Base-by-base conservation (phyloP, 768 basidiomycete genomes). In the Leccinellum luteum region DNA sequence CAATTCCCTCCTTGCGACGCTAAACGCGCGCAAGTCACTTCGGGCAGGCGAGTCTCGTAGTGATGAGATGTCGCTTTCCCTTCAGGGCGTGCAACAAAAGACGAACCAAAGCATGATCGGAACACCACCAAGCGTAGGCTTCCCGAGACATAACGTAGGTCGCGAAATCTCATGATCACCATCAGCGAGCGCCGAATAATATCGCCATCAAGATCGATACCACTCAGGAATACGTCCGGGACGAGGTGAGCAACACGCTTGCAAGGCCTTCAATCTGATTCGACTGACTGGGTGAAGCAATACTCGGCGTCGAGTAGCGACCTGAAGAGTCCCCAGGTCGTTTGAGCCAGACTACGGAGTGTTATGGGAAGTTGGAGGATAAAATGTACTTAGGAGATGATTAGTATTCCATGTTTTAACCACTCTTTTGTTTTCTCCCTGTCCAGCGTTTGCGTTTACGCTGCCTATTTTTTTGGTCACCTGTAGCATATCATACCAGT, bases 131-230 rank as follows among this genome's bases (percentile, higher is more conserved):
- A 62, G 30, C 52, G 70, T 63, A 56, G 14, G 51, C 47, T 4
- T 30, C 10, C 5, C 3, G 9, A 17, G 27, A 25, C 27, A 6
- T 15, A 6, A 7, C 6, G 15, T 13, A 15, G 17, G n/a, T 28
- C 14, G 49, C 17, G 2, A 38, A 4, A 38, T 34, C 59, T 55
- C 50, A 63, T 41, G 14, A 5, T 38, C 21, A 6, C 30, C 31
- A 5, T 54, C 48, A 71, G 68, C 66, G 63, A 2, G 1, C 44
- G 57, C 76, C 78, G 34, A 78, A 81, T 50, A 81, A 82, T 57
- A 83, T 86, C 59, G 82, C 85, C 38, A 86, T 87, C 73, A 85
- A 84, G 69, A 85, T 86, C 52, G 84, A 86, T 66, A 85, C 85
- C 4, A 84, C 79, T 25, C 80, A 84, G 49, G 85, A 85, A 57